Evolutionary conservation across 495 filamentous ascomycete species (phyloP).

Genomic region (Monascus purpureus): DNA sequence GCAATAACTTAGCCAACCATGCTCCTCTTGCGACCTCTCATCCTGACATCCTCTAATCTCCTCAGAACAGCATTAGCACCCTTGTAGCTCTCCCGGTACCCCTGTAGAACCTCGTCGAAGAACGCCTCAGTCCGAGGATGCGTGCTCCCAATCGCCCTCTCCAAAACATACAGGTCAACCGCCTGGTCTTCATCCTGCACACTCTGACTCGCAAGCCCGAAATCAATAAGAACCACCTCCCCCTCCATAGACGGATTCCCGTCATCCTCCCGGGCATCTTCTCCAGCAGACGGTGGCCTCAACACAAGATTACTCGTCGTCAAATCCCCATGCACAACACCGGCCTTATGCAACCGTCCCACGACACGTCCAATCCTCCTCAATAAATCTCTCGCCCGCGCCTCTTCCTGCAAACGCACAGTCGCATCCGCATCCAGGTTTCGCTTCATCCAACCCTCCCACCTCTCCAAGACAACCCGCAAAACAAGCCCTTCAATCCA

Average conservation of each 20-base stretch:
- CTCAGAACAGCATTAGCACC: slow-evolving; percentile 48
- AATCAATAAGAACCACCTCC: slow-evolving; percentile 86
- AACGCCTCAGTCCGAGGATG: slow-evolving; percentile 74
- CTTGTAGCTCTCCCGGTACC: slow-evolving; percentile 46
- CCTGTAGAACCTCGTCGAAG: slow-evolving; percentile 50
- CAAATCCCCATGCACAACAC: slow-evolving; percentile 87
- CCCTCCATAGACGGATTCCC: slow-evolving; percentile 33
- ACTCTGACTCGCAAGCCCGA: slow-evolving; percentile 76
- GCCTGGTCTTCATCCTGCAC: slow-evolving; percentile 84
- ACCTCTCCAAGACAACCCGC: slow-evolving; percentile 49
- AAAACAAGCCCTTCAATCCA: slow-evolving; percentile 71
- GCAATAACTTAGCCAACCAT: slow-evolving; percentile 73
- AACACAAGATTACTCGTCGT: slow-evolving; percentile 98
- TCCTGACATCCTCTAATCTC: slow-evolving; percentile 82
- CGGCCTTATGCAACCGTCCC: slow-evolving; percentile 65
- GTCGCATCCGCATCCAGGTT: slow-evolving; percentile 6
- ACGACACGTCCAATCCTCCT: slow-evolving; percentile 57
- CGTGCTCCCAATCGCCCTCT: slow-evolving; percentile 90
- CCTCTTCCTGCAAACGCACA: slow-evolving; percentile 22
- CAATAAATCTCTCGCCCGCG: slow-evolving; percentile 45
- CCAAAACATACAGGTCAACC: slow-evolving; percentile 93
- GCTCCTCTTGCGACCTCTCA: slow-evolving; percentile 93
- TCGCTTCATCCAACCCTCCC: slow-evolving; percentile 30
- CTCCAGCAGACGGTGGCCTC: slow-evolving; percentile 14
- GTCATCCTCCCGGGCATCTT: slow-evolving; percentile 15